Base-by-base conservation (phyloP, 1,284 basidiomycete species). In the Schizophyllum commune region DNA sequence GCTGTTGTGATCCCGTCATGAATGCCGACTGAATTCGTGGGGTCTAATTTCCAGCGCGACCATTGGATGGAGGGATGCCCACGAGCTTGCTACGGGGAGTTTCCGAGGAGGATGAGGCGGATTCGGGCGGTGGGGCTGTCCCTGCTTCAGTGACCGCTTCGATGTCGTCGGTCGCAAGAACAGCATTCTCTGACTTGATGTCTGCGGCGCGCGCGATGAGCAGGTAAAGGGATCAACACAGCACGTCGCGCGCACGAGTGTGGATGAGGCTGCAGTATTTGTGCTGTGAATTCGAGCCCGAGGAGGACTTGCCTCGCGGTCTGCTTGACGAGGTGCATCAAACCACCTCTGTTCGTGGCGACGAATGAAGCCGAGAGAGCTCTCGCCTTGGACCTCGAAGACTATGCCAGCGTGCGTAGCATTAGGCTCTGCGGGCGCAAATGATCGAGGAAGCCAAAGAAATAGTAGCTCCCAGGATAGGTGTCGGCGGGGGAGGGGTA, bases 391-490 rank as follows among this genome's bases (percentile, higher is more conserved):
- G 34, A 99, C 97, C 75, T 99, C 96, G 71, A 98, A 98, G 20
- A 99, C 96, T 96, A 99, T 98, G 83, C 97, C 98, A 64, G 98
- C 92, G 75, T 99, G 96, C n/a, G 86, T 91, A 55, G 96, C 96
- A 73, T 99, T 98, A 11, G 96, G 96, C 0, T 97, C 97, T 65
- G 89, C 90, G 77, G 97, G 55, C 90, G 85, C 75, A 99, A 99
- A 73, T 98, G 94, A 77, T 98, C 96, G 58, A 98, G 88, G 69
- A 99, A 92, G 32, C 92, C 92, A 71, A 98, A 96, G 74, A 98
- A 95, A 69, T 93, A 91, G 4, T 86, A 86, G 64, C 88, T 78
- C 2, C 90, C 91, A 0, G 89, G 80, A 71, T 92, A 88, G 0
- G 83, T 83, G 56, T 83, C 34, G 34, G 34, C 34, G 34, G 13